Evolutionary conservation across 2,329 filamentous ascomycete species (phyloP).

Genomic region (Hymenoscyphus infarciens): DNA sequence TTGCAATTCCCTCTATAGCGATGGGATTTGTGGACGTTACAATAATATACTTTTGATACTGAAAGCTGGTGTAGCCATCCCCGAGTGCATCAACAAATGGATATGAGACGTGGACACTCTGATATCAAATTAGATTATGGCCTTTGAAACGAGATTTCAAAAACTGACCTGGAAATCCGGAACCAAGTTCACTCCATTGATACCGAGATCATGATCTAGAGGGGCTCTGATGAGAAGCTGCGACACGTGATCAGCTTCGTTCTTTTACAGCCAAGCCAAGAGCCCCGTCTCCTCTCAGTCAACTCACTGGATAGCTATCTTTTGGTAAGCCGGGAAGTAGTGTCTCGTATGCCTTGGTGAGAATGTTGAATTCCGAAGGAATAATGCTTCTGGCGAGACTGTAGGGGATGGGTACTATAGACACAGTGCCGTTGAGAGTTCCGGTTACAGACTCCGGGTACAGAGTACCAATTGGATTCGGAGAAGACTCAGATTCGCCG

Average conservation of each 20-base stretch:
- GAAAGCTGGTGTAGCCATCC: constrained; percentile 49
- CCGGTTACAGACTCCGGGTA: constrained; percentile 49
- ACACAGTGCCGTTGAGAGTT: constrained; percentile 51
- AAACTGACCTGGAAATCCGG: constrained; percentile 15
- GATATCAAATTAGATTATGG: not conserved
- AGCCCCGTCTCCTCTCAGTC: not conserved
- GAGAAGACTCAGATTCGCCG: constrained; percentile 23
- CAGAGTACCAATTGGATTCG: constrained; percentile 47
- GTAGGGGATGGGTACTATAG: constrained; percentile 49
- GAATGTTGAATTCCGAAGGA: constrained; percentile 46
- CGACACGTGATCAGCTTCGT: not conserved
- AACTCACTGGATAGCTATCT: constrained; percentile 49
- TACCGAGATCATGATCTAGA: constrained; percentile 25
- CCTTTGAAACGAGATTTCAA: not conserved
- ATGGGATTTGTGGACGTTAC: constrained; percentile 26
- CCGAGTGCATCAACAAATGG: constrained; percentile 52
- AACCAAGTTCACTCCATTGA: constrained; percentile 13
- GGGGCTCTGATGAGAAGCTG: constrained; percentile 22
- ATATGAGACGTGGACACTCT: constrained; percentile 51
- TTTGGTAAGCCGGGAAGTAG: constrained; percentile 47
- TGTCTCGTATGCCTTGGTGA: constrained; percentile 45
- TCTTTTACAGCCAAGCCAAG: not conserved
- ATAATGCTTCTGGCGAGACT: constrained; percentile 45
- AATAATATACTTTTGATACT: constrained; percentile 48
- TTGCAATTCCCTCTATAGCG: not conserved